A percentile compares a stretch with the other conserved stretches of the same genome.
These are phyloP conservation scores for Grigorovia humatica DNA, from an alignment of 805 yeast species.

Conservation along the genomic window DNA sequence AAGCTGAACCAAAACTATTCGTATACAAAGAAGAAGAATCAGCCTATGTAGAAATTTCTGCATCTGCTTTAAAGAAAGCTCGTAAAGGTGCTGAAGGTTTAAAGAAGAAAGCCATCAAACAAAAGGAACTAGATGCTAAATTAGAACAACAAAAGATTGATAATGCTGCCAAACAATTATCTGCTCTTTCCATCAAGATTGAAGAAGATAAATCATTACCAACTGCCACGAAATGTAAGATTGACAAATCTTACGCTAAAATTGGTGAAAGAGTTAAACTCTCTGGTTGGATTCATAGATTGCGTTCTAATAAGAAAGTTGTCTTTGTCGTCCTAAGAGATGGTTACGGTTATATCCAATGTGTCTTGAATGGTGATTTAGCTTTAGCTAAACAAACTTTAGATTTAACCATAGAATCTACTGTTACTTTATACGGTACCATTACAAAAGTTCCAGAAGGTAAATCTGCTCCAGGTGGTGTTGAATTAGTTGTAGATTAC, in stretches of 20 bases:
- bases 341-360: slow-evolving; percentile 85
- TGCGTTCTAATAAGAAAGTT: slow-evolving; percentile 85
- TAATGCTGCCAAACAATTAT: slow-evolving; percentile 66
- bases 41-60: slow-evolving; percentile 62
- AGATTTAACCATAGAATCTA: slow-evolving; percentile 80
- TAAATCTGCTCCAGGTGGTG: slow-evolving; percentile 94
- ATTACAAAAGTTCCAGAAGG: slow-evolving; percentile 86
- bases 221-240: slow-evolving; percentile 54
- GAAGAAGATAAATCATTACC: slow-evolving; percentile 68
- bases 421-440: slow-evolving; percentile 71
- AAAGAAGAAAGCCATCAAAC: slow-evolving; percentile 55
- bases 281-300: slow-evolving; percentile 94
- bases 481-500: slow-evolving; percentile 84
- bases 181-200: slow-evolving; percentile 65
- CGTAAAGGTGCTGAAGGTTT: slow-evolving; percentile 91
- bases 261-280: slow-evolving; percentile 66
- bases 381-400: slow-evolving; percentile 83
- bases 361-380: slow-evolving; percentile 80
- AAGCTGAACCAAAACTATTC: slow-evolving; percentile 38
- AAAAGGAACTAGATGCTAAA: slow-evolving; percentile 42
- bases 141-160: slow-evolving; percentile 49
- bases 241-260: slow-evolving; percentile 41
- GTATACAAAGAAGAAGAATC: slow-evolving; percentile 36
- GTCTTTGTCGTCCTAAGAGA: slow-evolving; percentile 89
- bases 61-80: slow-evolving; percentile 91